These are phyloP conservation scores for Vigna unguiculata DNA, from an alignment of 306 rosid genomes.

Conservation along the genomic window DNA sequence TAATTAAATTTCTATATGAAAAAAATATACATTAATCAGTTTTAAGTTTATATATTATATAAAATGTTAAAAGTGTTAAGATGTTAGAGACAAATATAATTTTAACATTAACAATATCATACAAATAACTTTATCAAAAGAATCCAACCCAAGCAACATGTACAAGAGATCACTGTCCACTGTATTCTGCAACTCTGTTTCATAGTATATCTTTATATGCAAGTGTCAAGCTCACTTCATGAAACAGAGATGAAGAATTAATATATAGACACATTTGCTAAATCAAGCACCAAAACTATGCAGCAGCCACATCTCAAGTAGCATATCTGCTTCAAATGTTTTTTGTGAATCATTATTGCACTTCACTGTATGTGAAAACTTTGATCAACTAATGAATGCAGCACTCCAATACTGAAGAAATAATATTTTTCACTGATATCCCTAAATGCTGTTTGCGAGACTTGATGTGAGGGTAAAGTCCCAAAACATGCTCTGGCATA, in stretches of 20 bases:
- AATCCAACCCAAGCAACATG: slow-evolving; percentile 20
- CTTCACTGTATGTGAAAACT: background rate
- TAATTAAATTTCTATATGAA: no score
- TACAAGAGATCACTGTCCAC: slow-evolving; percentile 9
- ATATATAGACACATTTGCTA: slow-evolving; percentile 11
- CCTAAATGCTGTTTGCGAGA: slow-evolving; percentile 49
- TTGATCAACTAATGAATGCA: slow-evolving; percentile 21
- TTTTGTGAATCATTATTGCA: slow-evolving; percentile 22
- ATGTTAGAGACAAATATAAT: no score
- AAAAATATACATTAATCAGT: no score
- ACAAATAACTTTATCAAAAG: slow-evolving; percentile 19
- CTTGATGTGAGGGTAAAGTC: slow-evolving; percentile 69
- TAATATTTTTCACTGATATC: slow-evolving; percentile 36
- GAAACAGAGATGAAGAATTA: slow-evolving; percentile 12
- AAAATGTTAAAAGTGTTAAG: no score
- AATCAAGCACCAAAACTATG: slow-evolving; percentile 28
- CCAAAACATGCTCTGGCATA: slow-evolving; percentile 85
- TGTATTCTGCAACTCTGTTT: slow-evolving; percentile 1
- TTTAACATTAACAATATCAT: no score
- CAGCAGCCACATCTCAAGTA: slow-evolving; percentile 35
- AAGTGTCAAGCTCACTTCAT: slow-evolving; percentile 7
- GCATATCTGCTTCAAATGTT: background rate
- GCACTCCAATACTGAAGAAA: slow-evolving; percentile 7
- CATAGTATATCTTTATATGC: slow-evolving; percentile 13
- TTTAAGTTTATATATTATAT: no score